A percentile compares a stretch with the other conserved stretches of the same genome.
Conservation (phyloP, 2,329 filamentous ascomycete species). For the Cordyceps cicadae region DNA sequence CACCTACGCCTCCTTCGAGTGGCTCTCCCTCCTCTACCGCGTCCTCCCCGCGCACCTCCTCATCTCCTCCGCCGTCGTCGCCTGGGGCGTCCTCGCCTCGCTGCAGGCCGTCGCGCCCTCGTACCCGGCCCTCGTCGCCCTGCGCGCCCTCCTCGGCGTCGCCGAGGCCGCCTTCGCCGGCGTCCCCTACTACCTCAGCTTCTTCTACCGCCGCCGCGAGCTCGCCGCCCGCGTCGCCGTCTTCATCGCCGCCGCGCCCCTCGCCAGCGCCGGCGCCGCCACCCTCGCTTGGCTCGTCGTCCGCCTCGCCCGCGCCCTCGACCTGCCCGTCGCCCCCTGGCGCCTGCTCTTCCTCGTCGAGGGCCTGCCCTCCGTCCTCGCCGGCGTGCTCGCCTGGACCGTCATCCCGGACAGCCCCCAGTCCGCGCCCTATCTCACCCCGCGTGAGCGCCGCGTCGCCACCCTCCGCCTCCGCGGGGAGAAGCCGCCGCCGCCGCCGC, state of each 20-base stretch:
- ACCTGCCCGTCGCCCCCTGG: slow-evolving; percentile 65
- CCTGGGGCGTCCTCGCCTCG: slow-evolving; percentile 73
- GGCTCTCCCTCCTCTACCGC: slow-evolving; percentile 56
- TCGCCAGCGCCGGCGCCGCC: slow-evolving; percentile 72
- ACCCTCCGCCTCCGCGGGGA: slow-evolving; percentile 55
- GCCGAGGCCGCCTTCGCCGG: slow-evolving; percentile 59
- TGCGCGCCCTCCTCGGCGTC: slow-evolving; percentile 51
- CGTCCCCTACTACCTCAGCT: slow-evolving; percentile 55
- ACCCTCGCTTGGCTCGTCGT: slow-evolving; percentile 73
- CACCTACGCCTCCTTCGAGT: slow-evolving; percentile 56
- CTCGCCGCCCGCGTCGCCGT: slow-evolving; percentile 78
- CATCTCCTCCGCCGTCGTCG: slow-evolving; percentile 54
- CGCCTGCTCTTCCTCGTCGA: slow-evolving; percentile 77
- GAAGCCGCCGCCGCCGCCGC: slow-evolving; percentile 20
- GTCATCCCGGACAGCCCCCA: slow-evolving; percentile 69
- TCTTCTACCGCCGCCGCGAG: slow-evolving; percentile 60
- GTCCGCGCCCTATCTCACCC: slow-evolving; percentile 54
- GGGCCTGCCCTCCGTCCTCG: slow-evolving; percentile 73
- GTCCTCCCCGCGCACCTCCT: slow-evolving; percentile 53
- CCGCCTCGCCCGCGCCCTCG: slow-evolving; percentile 49
- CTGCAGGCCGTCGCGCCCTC: slow-evolving; percentile 60
- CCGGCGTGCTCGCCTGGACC: slow-evolving; percentile 65
- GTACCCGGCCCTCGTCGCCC: slow-evolving; percentile 49
- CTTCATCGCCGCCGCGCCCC: slow-evolving; percentile 75
- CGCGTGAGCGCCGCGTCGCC: slow-evolving; percentile 61